Evolutionary conservation across 345 rosid species (phyloP), one percentile per base, ranked within the genome.

Genomic region (Brassica nigra): DNA sequence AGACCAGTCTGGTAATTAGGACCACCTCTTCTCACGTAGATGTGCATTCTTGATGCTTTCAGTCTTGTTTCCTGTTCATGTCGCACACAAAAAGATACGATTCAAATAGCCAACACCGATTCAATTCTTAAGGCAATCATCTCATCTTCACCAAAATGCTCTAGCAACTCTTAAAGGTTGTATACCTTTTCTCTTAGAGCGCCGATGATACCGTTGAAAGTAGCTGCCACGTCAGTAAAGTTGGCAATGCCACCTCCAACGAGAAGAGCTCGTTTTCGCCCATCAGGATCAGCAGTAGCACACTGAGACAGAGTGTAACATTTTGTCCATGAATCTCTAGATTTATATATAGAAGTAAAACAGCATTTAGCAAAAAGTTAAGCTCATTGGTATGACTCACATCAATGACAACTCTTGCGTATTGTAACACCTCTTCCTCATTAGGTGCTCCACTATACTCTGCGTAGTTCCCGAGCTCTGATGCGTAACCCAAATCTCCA

Each of bases 401-500:
- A 68, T 96, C 97, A 76, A 96, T 82, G 47, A 96, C 95, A 67
- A 96, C 98, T 89, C 98, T 90, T 33, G 99, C 99, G 81, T 95
- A 95, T 47, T 93, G 98, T 86, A 93, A 79, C 30, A 95, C 99
- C 83, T 95, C 99, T 75, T 93, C 98, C 80, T 91, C 98, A 34
- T 89, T 95, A 12, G 99, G 99, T 68, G 99, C 99, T 80, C 99
- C 99, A 78, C 98, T 93, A 65, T 96, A 96, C 86, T 96, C 98
- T 15, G 98, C 98, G 44, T 96, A 93, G 83, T 96, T 96, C 6
- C 97, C 98, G 0, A 96, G 92, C 86, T 96, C 98, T 3, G 97
- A 90, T 37, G 99, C 98, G 82, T 88, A 96, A 20, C 99, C 99
- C 84, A 96, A 84, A 85, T 96, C 99, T 44, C 99, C 98, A 66